Evolutionary conservation across 208 protist genomes (phyloP).

Genomic region (Acanthamoeba royreba): DNA sequence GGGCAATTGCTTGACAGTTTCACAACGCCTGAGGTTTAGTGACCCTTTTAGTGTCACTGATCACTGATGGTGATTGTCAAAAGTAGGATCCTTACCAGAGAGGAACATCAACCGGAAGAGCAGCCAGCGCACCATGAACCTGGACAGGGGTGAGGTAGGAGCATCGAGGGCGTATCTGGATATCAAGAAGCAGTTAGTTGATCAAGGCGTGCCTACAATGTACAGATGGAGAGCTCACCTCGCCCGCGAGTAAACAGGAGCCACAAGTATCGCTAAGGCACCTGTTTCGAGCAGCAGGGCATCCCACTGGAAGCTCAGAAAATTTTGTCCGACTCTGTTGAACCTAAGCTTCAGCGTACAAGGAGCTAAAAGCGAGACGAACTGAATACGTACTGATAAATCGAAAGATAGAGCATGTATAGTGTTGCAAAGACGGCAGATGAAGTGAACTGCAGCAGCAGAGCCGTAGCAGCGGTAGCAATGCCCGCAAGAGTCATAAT

Average conservation of each 20-base stretch:
- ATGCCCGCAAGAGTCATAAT: background rate
- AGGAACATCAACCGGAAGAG: conserved; percentile 56
- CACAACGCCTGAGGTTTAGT: background rate
- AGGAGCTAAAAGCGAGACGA: background rate
- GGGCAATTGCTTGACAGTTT: conserved; percentile 50
- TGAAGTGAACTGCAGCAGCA: background rate
- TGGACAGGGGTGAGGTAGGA: background rate
- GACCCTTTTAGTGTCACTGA: background rate
- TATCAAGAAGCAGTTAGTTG: background rate
- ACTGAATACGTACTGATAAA: background rate
- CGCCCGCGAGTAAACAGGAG: background rate
- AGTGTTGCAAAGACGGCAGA: background rate
- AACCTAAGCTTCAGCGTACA: background rate
- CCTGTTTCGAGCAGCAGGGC: conserved; percentile 53
- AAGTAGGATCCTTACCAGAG: background rate
- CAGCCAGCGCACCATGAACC: conserved; percentile 35
- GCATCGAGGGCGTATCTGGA: background rate
- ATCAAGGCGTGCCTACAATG: background rate
- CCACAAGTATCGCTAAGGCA: background rate
- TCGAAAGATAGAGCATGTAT: conserved; percentile 25
- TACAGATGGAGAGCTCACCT: background rate
- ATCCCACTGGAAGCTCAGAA: conserved; percentile 64
- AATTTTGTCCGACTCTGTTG: conserved; percentile 35
- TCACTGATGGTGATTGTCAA: background rate
- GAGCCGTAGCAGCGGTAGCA: background rate